Conservation (phyloP, 768 basidiomycete genomes). For the Trichaptum fuscoviolaceum region DNA sequence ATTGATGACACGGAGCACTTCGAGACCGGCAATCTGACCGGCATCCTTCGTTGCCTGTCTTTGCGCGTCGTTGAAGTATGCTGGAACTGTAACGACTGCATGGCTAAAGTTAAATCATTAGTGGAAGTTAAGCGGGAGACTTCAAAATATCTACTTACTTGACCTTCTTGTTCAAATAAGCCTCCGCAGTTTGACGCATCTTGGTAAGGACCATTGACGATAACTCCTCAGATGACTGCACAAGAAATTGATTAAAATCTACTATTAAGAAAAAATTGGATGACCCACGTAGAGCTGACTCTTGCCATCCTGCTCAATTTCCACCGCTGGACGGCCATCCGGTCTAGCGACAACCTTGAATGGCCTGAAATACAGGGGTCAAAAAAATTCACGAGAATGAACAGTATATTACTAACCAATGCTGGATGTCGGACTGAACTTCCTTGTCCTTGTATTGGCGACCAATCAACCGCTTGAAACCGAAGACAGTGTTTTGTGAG, state of each 20-base stretch:
- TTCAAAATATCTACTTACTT: slow-evolving; percentile 56
- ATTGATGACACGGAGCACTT: slow-evolving; percentile 97
- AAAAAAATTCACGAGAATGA: not conserved
- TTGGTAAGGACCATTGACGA: slow-evolving; percentile 87
- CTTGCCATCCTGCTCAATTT: slow-evolving; percentile 85
- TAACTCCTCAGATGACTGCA: slow-evolving; percentile 76
- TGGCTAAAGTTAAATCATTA: slow-evolving; percentile 41
- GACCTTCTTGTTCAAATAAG: slow-evolving; percentile 88
- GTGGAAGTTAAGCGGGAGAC: not conserved
- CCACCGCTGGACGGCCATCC: slow-evolving; percentile 74
- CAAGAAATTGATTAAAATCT: slow-evolving; percentile 14
- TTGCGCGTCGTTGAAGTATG: slow-evolving; percentile 99
- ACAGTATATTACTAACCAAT: slow-evolving; percentile 53
- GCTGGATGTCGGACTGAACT: slow-evolving; percentile 84
- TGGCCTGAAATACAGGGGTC: slow-evolving; percentile 44
- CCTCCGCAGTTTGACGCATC: slow-evolving; percentile 95
- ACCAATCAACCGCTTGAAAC: slow-evolving; percentile 92
- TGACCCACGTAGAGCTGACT: slow-evolving; percentile 67
- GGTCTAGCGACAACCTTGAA: slow-evolving; percentile 69
- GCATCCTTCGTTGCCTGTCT: slow-evolving; percentile 98
- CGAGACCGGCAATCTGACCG: slow-evolving; percentile 94
- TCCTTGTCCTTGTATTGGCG: slow-evolving; percentile 91
- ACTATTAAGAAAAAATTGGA: not conserved
- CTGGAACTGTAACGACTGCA: slow-evolving; percentile 92
- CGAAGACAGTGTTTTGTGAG: slow-evolving; percentile 88